Evolutionary conservation across 257 asterid genomes (phyloP).

Genomic region (Fraxinus quadrangulata): DNA sequence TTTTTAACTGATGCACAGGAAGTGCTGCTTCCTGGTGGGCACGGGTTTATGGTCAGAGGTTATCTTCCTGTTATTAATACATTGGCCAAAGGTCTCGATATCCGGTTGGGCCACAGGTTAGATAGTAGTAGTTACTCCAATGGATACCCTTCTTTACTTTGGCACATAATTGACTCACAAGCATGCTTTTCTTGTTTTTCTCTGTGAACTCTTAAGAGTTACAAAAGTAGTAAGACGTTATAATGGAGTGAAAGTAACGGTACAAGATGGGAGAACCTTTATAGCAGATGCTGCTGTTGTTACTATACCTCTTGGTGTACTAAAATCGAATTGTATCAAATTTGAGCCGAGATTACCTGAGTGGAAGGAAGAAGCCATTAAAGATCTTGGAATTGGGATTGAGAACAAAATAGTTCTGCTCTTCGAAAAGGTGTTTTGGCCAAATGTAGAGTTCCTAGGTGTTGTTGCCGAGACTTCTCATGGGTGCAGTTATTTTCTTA

Average conservation of each 20-base stretch:
- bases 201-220: slow-evolving; percentile 48
- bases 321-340: slow-evolving; percentile 64
- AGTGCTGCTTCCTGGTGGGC: slow-evolving; percentile 97
- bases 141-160: slow-evolving; percentile 1
- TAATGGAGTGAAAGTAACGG: slow-evolving; percentile 79
- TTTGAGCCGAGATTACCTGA: slow-evolving; percentile 93
- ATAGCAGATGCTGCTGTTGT: slow-evolving; percentile 92
- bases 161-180: not conserved
- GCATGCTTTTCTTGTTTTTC: slow-evolving; percentile 16
- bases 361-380: slow-evolving; percentile 92
- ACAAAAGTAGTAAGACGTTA: slow-evolving; percentile 70
- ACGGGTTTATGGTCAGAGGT: slow-evolving; percentile 98
- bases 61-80: slow-evolving; percentile 90
- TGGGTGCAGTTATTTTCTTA: slow-evolving; percentile 89
- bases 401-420: slow-evolving; percentile 91
- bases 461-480: slow-evolving; percentile 86
- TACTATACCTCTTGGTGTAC: slow-evolving; percentile 87
- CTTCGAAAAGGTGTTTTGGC: slow-evolving; percentile 88
- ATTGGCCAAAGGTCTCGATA: slow-evolving; percentile 91
- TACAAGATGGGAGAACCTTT: slow-evolving; percentile 82
- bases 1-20: slow-evolving; percentile 46
- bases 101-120: slow-evolving; percentile 84
- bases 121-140: not conserved
- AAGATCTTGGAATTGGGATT: slow-evolving; percentile 85
- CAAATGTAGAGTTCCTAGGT: slow-evolving; percentile 95